phyloP scores from a whole-genome alignment of 2,329 filamentous ascomycete species.

The Penicillium vulpinum region DNA sequence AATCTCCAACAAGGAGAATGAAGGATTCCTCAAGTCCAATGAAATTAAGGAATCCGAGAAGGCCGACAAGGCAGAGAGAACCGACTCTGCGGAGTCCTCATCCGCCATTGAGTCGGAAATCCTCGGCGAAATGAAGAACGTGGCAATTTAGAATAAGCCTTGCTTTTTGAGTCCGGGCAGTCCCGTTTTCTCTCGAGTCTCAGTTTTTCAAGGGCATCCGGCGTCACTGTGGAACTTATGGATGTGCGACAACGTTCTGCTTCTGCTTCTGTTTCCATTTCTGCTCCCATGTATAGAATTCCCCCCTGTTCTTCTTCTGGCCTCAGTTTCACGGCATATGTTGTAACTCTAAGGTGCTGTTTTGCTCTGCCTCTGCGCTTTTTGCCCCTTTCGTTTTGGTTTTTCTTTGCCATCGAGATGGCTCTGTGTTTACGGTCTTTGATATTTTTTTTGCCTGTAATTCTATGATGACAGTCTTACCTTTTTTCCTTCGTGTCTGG shows the following conservation, averaged over 20 bases:
- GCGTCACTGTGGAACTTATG: slow-evolving; percentile 2
- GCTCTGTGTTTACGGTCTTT: slow-evolving; percentile 26
- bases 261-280: slow-evolving; percentile 1
- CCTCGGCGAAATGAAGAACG: slow-evolving; percentile 51
- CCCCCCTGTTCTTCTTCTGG: slow-evolving; percentile 23
- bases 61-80: slow-evolving; percentile 19
- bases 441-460: slow-evolving; percentile 32
- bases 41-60: slow-evolving; percentile 34
- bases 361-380: slow-evolving; percentile 3
- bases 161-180: slow-evolving; percentile 13
- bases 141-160: slow-evolving; percentile 43
- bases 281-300: slow-evolving; percentile 37
- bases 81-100: slow-evolving; percentile 28
- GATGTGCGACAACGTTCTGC: slow-evolving; percentile 23
- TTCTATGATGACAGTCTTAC: slow-evolving; percentile 37
- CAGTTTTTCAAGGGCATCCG: slow-evolving; percentile 18
- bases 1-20: slow-evolving; percentile 38
- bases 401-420: slow-evolving; percentile 15
- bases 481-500: slow-evolving; percentile 15
- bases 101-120: slow-evolving; percentile 40
- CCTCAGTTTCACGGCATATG: slow-evolving; percentile 28
- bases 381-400: slow-evolving; percentile 13
- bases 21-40: slow-evolving; percentile 24
- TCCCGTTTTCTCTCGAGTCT: slow-evolving; percentile 10
- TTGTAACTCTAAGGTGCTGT: slow-evolving; percentile 30